Evolutionary conservation across 495 filamentous ascomycete species (phyloP).

Genomic region (Opeltia flavorubescens): DNA sequence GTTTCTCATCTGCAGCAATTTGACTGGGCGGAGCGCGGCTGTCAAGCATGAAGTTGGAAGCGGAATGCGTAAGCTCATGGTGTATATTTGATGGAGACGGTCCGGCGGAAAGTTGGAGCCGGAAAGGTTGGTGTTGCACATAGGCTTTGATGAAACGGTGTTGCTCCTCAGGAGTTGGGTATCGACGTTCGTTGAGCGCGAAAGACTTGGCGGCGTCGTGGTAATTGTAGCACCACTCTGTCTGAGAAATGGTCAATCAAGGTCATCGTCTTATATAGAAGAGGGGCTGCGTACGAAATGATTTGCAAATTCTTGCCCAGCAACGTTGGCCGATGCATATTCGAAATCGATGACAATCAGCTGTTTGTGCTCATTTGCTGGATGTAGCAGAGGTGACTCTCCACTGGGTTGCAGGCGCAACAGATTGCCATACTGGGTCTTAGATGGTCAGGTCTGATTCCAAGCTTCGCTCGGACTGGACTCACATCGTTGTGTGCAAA

Average conservation of each 20-base stretch:
- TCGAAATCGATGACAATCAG: conserved; percentile 97
- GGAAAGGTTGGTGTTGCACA: conserved; percentile 55
- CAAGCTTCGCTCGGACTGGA: conserved; percentile 6
- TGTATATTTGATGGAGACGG: conserved; percentile 40
- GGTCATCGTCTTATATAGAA: not conserved
- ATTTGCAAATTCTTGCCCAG: conserved; percentile 89
- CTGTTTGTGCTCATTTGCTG: conserved; percentile 85
- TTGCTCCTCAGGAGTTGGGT: conserved; percentile 73
- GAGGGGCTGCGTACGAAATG: conserved; percentile 57
- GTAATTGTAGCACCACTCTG: conserved; percentile 98
- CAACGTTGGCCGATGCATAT: conserved; percentile 81
- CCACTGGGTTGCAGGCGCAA: conserved; percentile 73
- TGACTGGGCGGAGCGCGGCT: conserved; percentile 41
- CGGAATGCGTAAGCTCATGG: conserved; percentile 22
- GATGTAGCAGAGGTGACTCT: conserved; percentile 76
- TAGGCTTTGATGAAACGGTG: conserved; percentile 74
- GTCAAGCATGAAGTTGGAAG: conserved; percentile 58
- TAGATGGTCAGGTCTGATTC: not conserved
- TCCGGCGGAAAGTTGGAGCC: conserved; percentile 28
- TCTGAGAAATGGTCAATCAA: conserved; percentile 22
- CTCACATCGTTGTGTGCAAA: conserved; percentile 97
- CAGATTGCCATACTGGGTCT: conserved; percentile 98
- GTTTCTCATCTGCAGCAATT: conserved; percentile 39
- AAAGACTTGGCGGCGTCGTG: conserved; percentile 52
- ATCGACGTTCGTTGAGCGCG: conserved; percentile 49